Evolutionary conservation across 495 filamentous ascomycete species (phyloP), one percentile per base, ranked within the genome.

Genomic region (Geoglossum glabrum): DNA sequence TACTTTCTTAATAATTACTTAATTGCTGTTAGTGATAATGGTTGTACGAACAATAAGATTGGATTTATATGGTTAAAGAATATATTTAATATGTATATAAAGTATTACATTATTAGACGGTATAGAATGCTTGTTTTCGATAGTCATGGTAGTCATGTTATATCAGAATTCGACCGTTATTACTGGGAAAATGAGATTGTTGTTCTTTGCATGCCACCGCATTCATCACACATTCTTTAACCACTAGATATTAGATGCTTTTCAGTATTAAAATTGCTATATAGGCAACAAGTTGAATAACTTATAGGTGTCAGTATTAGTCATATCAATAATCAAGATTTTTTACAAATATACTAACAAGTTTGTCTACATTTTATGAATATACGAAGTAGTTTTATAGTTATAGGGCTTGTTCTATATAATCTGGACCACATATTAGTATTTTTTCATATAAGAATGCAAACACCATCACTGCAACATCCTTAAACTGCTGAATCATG

Each of bases 221-320:
- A 66, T 36, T 61, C 46, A 26, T 65, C 57, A 15, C 64, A 65
- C 60, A 58, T 64, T 9, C 55, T 65, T 7, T 60, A 66, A 57
- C 64, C 64, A 10, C 57, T 64, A 34, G 59, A 66, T 58, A 57
- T 66, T 57, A 57, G 57, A 15, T 64, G 57, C 36, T 64, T 64
- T 49, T 54, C 51, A 33, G 57, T 47, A 10, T 51, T 66, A 40
- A 62, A 66, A 36, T 27, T 26, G 15, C 36, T 55, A 38, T 66
- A 66, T 25, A 38, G 63, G 11, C 21, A 47, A 25, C 25, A 56
- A 47, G 57, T 66, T 25, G 26, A 34, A 11, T 10, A 31, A 33
- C 56, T 60, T 13, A 40, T 52, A n/a, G 40, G 40, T 9, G n/a
- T 45, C 23, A 13, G 40, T 45, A 45, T 45, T 21, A 45, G 40